Evolutionary conservation across 2,329 filamentous ascomycete genomes (phyloP), one percentile per base, ranked within the genome.

Genomic region (Pseudogymnoascus sp.): DNA sequence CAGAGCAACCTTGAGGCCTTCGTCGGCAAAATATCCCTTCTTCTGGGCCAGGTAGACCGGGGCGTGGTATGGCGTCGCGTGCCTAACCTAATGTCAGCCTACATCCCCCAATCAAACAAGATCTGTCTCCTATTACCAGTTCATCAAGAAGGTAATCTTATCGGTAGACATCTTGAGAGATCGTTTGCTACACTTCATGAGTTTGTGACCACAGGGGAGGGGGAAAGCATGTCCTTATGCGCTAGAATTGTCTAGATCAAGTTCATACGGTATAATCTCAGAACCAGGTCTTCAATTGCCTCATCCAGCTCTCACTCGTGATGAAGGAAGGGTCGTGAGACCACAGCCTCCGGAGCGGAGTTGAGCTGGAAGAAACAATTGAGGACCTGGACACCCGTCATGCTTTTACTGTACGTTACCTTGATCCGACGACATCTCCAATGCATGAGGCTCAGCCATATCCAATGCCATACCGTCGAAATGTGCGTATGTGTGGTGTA

Each of bases 221-320:
- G 71, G 69, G 83, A 87, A 87, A 88, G 88, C 88, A 90, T 87
- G 84, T 90, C 85, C 88, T 90, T 90, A 19, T 55, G 87, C 88
- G 88, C 88, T 89, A 86, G 86, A 82, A 89, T 90, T 89, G 87
- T 86, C 85, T 86, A 89, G 86, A 89, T 90, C 87, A 90, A 90
- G 87, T 91, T 90, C 81, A 78, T 79, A 78, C 86, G 86, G 86
- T 89, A 87, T 88, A 77, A 83, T 89, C 86, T 89, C 85, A 89
- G 85, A 87, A 78, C 79, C 71, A 72, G 67, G 69, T 73, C 74
- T 71, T 70, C 68, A 69, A 70, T 67, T 69, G 68, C 67, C 70
- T 69, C 67, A 69, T 60, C 58, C 49, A 55, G 58, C 23, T 41
- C 7, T 16, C 12, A 16, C 62, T 62, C 60, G 63, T 62, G 61